Evolutionary conservation across 768 basidiomycete species (phyloP), one percentile per base, ranked within the genome.

Genomic region (Thelephora aurantiotincta): DNA sequence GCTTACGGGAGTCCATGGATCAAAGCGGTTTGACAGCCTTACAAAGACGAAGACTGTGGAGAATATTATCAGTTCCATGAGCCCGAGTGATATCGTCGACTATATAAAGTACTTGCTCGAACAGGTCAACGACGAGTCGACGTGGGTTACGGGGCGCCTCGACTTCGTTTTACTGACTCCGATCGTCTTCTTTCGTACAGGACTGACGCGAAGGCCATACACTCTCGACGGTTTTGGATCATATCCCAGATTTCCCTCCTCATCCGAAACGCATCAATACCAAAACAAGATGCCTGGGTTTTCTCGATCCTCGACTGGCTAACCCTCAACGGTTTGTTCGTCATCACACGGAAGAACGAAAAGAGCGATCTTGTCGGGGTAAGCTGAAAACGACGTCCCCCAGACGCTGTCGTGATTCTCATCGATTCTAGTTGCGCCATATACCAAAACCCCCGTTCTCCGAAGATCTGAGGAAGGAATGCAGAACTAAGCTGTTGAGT

Each of bases 11-110:
- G 72, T 77, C 44, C 70, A 94, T 59, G 91, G 91, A 9, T 81
- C 74, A 55, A 76, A 80, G 49, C 84, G 90, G 60, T 99, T 98
- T 56, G 94, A 99, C 64, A 82, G 75, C 61, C 62, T 94, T 49
- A 94, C 93, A 11, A 84, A 79, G 62, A 93, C 93, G 7, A 96
- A 92, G 65, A 94, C 89, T 0, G 75, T 97, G 33, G 91, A 94
- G 64, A 74, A 75, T 1, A 80, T 97, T 48, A 67, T 97, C 48
- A 71, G 77, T 2, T 76, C 74, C 33, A 79, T 92, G 73, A 77
- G 82, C 54, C 62, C 65, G 0, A 69, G 77, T 1, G 91, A 89
- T 7, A 84, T 96, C 52, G 72, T 75, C 54, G 74, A 65, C 35
- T 97, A 93, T 63, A 75, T 92, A 41, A 62, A 70, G 33, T 79